Evolutionary conservation across 257 asterid species (phyloP).

Genomic region (Rauvolfia tetraphylla): DNA sequence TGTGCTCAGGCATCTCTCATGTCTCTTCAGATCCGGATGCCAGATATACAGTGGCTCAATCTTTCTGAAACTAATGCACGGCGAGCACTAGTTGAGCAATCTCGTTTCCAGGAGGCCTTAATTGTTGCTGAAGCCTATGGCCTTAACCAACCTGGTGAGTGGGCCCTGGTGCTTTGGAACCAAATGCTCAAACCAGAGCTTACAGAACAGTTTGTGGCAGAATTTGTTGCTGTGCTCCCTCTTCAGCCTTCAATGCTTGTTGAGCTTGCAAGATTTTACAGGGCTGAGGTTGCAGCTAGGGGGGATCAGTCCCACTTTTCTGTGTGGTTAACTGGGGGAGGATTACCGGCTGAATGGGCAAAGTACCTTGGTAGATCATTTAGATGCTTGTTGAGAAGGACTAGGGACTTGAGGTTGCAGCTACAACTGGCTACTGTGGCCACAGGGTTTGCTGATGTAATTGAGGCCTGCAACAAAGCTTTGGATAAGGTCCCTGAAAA

Average conservation of each 20-base stretch:
- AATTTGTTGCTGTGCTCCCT: conserved; percentile 89
- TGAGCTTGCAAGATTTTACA: conserved; percentile 87
- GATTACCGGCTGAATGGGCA: conserved; percentile 88
- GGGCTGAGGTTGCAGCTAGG: conserved; percentile 91
- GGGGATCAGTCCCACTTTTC: conserved; percentile 96
- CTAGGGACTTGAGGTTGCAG: conserved; percentile 67
- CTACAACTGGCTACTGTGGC: conserved; percentile 72
- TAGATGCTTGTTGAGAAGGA: conserved; percentile 78
- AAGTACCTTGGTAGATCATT: conserved; percentile 81
- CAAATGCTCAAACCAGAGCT: conserved; percentile 95
- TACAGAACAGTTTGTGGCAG: conserved; percentile 83
- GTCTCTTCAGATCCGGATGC: conserved; percentile 96
- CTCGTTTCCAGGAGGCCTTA: conserved; percentile 90
- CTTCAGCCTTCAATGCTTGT: conserved; percentile 89
- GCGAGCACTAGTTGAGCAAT: conserved; percentile 75
- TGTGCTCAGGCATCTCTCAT: conserved; percentile 96
- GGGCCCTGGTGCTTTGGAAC: conserved; percentile 99
- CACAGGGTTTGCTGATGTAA: conserved; percentile 71
- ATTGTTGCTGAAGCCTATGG: conserved; percentile 96
- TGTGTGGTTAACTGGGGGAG: conserved; percentile 92
- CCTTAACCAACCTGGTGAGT: conserved; percentile 93
- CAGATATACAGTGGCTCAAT: conserved; percentile 77
- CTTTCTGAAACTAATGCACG: conserved; percentile 94
- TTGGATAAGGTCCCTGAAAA: conserved; percentile 93
- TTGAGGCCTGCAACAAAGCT: conserved; percentile 57